Evolutionary conservation across 257 asterid genomes (phyloP).

Genomic region (Linaria vulgaris): DNA sequence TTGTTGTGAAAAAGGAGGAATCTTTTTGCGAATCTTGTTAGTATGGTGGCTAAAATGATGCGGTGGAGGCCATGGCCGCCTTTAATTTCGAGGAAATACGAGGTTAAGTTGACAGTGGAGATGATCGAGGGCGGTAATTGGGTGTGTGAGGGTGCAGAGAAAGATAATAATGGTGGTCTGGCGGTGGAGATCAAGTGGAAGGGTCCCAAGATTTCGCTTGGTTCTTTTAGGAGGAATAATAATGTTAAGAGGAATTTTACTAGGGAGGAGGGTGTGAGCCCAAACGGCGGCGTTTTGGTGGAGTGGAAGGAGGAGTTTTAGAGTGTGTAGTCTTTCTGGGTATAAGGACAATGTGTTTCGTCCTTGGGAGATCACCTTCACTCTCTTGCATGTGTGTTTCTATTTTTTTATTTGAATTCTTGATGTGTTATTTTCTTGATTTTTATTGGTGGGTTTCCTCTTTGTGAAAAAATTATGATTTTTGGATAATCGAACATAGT

Average conservation of each 20-base stretch:
- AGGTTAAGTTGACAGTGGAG: constrained; percentile 42
- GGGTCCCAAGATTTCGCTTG: constrained; percentile 52
- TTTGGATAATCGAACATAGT: no score
- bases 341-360: constrained; percentile 77
- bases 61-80: constrained; percentile 78
- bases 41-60: constrained; percentile 64
- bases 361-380: constrained; percentile 90
- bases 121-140: constrained; percentile 41
- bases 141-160: constrained; percentile 37
- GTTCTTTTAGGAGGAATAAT: constrained; percentile 46
- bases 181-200: constrained; percentile 72
- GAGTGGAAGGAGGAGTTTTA: constrained; percentile 93
- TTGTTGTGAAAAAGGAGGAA: constrained; percentile 16
- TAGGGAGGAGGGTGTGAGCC: constrained; percentile 35
- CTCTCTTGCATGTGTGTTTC: constrained; percentile 81
- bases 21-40: neutral
- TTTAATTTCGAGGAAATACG: constrained; percentile 43
- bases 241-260: constrained; percentile 50
- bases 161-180: constrained; percentile 36
- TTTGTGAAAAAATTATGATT: no score
- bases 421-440: no score
- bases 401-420: neutral
- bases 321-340: constrained; percentile 63
- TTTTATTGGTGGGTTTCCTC: no score
- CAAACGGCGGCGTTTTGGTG: constrained; percentile 51